These are phyloP conservation scores for Podospora sp. DNA, from an alignment of 495 filamentous ascomycete species.

Conservation along the genomic window DNA sequence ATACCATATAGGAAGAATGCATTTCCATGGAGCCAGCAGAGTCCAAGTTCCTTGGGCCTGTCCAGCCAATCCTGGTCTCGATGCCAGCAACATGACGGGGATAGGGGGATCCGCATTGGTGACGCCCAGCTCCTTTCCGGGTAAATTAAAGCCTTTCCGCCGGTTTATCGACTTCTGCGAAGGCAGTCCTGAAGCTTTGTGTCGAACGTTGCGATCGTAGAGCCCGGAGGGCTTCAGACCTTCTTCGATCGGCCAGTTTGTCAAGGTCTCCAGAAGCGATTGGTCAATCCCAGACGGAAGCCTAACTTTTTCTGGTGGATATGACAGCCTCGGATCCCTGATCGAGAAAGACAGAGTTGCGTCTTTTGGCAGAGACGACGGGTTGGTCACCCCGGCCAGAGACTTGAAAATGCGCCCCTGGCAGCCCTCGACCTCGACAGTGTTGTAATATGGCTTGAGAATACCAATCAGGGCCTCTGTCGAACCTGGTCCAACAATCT, in stretches of 20 bases:
- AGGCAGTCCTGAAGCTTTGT: slow-evolving; percentile 62
- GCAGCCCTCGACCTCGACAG: slow-evolving; percentile 35
- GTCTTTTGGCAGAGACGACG: slow-evolving; percentile 71
- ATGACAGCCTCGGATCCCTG: slow-evolving; percentile 77
- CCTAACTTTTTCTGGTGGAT: slow-evolving; percentile 60
- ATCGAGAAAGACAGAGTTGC: slow-evolving; percentile 72
- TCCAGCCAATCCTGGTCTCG: slow-evolving; percentile 48
- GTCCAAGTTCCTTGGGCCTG: slow-evolving; percentile 75
- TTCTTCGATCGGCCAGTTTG: slow-evolving; percentile 71
- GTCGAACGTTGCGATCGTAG: slow-evolving; percentile 69
- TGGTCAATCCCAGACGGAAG: slow-evolving; percentile 53
- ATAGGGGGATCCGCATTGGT: slow-evolving; percentile 75
- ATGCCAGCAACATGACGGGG: slow-evolving; percentile 73
- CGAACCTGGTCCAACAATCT: slow-evolving; percentile 80
- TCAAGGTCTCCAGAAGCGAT: slow-evolving; percentile 56
- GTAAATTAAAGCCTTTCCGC: slow-evolving; percentile 68
- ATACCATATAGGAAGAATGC: slow-evolving; percentile 84
- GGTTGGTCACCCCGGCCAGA: slow-evolving; percentile 72
- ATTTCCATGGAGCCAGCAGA: slow-evolving; percentile 88
- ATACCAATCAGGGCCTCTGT: slow-evolving; percentile 77
- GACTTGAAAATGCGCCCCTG: slow-evolving; percentile 63
- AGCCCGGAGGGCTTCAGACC: slow-evolving; percentile 56
- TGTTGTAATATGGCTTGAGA: slow-evolving; percentile 58
- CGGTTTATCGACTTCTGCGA: slow-evolving; percentile 86
- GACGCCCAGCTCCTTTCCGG: slow-evolving; percentile 64